Evolutionary conservation across 2,329 filamentous ascomycete genomes (phyloP).

Genomic region (Aspergillus sergii): DNA sequence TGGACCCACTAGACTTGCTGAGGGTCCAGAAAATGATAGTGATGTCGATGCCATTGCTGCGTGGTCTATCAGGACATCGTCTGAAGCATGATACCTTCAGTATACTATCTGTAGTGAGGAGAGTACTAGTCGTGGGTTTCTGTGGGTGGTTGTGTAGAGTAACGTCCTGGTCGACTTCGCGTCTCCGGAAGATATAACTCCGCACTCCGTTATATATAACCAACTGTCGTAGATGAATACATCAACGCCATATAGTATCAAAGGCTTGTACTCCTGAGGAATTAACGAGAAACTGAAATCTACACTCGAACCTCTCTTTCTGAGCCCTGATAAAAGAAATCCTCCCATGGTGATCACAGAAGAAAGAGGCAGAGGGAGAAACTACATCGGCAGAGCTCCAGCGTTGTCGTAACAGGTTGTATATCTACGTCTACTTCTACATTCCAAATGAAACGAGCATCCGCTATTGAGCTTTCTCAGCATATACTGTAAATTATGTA

Average conservation of each 20-base stretch:
- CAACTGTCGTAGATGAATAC: too few relatives aligned
- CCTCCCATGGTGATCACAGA: background rate
- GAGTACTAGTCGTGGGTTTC: background rate
- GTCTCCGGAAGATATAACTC: background rate
- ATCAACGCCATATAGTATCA: background rate
- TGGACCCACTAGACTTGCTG: background rate
- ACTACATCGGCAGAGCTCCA: background rate
- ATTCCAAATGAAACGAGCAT: background rate
- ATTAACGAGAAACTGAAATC: background rate
- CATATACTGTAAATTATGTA: background rate
- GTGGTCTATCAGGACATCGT: background rate
- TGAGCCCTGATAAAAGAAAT: background rate
- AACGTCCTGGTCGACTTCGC: too few relatives aligned
- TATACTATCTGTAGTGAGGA: background rate
- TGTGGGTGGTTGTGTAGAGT: too few relatives aligned
- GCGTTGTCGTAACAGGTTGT: background rate
- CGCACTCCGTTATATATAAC: background rate
- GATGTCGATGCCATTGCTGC: background rate
- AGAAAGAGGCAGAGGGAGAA: background rate
- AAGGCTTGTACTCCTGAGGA: rapidly evolving
- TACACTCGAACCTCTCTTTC: background rate
- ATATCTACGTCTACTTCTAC: background rate
- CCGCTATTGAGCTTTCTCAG: too few relatives aligned
- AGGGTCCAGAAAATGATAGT: background rate
- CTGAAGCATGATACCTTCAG: background rate